Evolutionary conservation across 257 asterid genomes (phyloP), one percentile per base, ranked within the genome.

Genomic region (Ilex asprella): DNA sequence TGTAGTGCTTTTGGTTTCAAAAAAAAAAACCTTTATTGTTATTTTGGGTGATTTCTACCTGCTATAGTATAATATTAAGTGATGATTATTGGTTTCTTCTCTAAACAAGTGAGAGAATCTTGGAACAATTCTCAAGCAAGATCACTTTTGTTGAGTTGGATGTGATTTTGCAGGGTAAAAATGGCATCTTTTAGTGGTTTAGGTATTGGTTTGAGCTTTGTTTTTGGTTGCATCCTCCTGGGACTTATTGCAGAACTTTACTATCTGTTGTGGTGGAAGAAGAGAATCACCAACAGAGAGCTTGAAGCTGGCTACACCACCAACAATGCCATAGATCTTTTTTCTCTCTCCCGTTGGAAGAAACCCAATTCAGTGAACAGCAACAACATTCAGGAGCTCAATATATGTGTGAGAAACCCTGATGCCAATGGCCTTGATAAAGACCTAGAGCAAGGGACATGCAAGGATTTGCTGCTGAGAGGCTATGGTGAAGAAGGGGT

Each of bases 141-240:
- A 7, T 35, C 41, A 35, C 5, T 53, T 15, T 15, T n/a, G 5
- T 53, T 4, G 10, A 2, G 14, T 46, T 46, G 52, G 57, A n/a
- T 46, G 57, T 21, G 57, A 53, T 35, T 35, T 35, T 35, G 7
- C 41, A 35, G 41, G 41, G 1, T 3, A 35, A 35, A 35, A 56
- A 91, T 83, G 91, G 82, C 79, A 71, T 81, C 89, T 73, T 85
- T 90, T 31, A 78, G 95, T 65, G 84, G 88, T 41, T 75, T 90
- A 67, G 91, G 88, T 11, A 87, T 90, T 61, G 95, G 84, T 59
- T 79, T 90, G 78, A 87, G 95, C 35, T 74, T 82, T 60, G 71
- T 80, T 2, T 80, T 85, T 66, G 95, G 96, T n/a, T 80, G 77
- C 66, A 68, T 87, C 41, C 71, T 90, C 58, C 70, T 87, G 78